A percentile compares a stretch with the other conserved stretches of the same genome.
phyloP scores from a whole-genome alignment of 352 stramenopile species.

The Pythium angustatum region DNA sequence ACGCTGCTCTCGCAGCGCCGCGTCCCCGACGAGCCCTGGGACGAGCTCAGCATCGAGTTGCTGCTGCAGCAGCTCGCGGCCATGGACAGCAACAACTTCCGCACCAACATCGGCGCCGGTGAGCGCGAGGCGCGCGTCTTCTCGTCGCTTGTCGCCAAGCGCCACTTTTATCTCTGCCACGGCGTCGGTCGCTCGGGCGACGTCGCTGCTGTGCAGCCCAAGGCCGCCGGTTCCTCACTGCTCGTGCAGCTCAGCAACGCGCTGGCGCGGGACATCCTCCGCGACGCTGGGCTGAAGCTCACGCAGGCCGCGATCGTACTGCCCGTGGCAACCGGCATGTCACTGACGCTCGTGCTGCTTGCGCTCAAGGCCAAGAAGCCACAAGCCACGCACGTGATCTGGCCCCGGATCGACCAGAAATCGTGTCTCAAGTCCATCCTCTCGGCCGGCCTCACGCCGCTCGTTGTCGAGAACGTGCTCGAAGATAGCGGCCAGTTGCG shows the following conservation, averaged over 20 bases:
- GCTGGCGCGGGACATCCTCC: slow-evolving; percentile 90
- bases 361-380: slow-evolving; percentile 68
- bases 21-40: slow-evolving; percentile 88
- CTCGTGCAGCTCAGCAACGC: slow-evolving; percentile 93
- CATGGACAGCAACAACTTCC: slow-evolving; percentile 97
- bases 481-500: slow-evolving; percentile 77
- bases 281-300: slow-evolving; percentile 74
- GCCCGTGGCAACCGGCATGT: slow-evolving; percentile 98
- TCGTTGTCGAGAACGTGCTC: slow-evolving; percentile 83
- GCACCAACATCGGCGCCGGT: slow-evolving; percentile 90
- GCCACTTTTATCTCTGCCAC: slow-evolving; percentile 95
- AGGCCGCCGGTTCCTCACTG: slow-evolving; percentile 96
- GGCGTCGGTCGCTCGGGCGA: slow-evolving; percentile 97
- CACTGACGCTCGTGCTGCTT: slow-evolving; percentile 90
- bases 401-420: slow-evolving; percentile 98
- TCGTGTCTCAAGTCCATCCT: slow-evolving; percentile 98
- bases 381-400: slow-evolving; percentile 82
- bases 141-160: slow-evolving; percentile 65
- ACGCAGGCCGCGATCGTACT: slow-evolving; percentile 89
- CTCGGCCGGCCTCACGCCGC: slow-evolving; percentile 89
- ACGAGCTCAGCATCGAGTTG: slow-evolving; percentile 86
- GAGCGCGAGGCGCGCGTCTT: slow-evolving; percentile 97
- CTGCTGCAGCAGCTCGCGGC: slow-evolving; percentile 85
- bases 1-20: slow-evolving; percentile 81
- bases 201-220: slow-evolving; percentile 98